phyloP scores from a whole-genome alignment of 805 yeast genomes.

The Sugiyamaella valdiviana region DNA sequence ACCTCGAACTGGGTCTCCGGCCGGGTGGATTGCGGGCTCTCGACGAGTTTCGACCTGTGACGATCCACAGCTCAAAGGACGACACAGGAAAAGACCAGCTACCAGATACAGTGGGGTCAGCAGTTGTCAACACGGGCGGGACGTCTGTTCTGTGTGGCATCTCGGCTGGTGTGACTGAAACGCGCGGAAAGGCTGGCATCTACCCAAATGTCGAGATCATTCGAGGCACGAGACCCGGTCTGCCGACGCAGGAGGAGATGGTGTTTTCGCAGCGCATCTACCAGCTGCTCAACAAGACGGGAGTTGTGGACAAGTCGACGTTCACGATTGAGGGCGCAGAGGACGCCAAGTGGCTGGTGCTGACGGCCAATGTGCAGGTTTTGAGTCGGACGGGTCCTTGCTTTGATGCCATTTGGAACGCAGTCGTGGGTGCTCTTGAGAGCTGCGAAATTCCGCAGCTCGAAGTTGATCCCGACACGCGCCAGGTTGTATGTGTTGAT shows the following conservation, averaged over 20 bases:
- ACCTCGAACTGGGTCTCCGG: constrained; percentile 65
- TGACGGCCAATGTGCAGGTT: constrained; percentile 69
- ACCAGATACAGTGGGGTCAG: constrained; percentile 53
- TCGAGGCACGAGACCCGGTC: constrained; percentile 32
- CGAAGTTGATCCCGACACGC: constrained; percentile 50
- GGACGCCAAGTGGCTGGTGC: constrained; percentile 38
- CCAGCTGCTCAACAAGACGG: constrained; percentile 54
- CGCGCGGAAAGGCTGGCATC: constrained; percentile 14
- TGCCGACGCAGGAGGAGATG: constrained; percentile 27
- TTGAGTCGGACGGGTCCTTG: constrained; percentile 78
- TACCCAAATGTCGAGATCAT: constrained; percentile 24
- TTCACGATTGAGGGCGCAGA: constrained; percentile 6
- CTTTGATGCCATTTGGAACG: constrained; percentile 68
- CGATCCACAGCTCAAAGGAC: constrained; percentile 26
- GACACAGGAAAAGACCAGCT: neutral
- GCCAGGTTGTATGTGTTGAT: constrained; percentile 52
- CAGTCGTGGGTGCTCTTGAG: constrained; percentile 57
- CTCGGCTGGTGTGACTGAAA: constrained; percentile 19
- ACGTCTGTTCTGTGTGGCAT: constrained; percentile 57
- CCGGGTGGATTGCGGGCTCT: constrained; percentile 57
- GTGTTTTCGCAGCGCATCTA: constrained; percentile 45
- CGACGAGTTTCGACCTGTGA: constrained; percentile 62
- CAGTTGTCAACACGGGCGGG: constrained; percentile 63
- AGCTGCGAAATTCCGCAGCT: constrained; percentile 60
- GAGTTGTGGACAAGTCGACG: constrained; percentile 33